Conservation (phyloP, 2,329 filamentous ascomycete genomes). For the Neofusicoccum ribis region DNA sequence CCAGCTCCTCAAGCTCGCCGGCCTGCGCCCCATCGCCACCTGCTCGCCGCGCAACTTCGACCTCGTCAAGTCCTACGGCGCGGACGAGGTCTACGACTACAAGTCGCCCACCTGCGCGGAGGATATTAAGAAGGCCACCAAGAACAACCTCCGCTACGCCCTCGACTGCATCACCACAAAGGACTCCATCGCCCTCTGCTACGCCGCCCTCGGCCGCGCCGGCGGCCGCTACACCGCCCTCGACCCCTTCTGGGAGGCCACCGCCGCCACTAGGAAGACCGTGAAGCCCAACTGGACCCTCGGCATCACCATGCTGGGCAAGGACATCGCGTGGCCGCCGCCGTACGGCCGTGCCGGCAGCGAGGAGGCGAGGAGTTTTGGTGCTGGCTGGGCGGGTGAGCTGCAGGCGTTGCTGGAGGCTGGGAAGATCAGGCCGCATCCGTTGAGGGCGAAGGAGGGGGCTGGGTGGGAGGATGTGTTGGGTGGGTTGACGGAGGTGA, state of each 20-base stretch:
- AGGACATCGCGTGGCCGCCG: too few relatives aligned
- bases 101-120: slow-evolving; percentile 32
- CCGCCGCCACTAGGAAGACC: neutral
- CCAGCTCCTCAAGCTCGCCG: slow-evolving; percentile 41
- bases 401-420: too few relatives aligned
- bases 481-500: too few relatives aligned
- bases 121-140: slow-evolving; percentile 40
- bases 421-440: too few relatives aligned
- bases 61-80: neutral
- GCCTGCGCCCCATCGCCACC: slow-evolving; percentile 46
- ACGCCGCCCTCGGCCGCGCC: slow-evolving; percentile 37
- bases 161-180: slow-evolving; percentile 21
- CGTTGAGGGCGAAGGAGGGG: too few relatives aligned
- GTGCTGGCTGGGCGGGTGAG: too few relatives aligned
- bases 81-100: neutral
- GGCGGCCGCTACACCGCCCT: slow-evolving; percentile 41
- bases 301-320: too few relatives aligned
- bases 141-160: slow-evolving; percentile 24
- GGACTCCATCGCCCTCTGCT: slow-evolving; percentile 40
- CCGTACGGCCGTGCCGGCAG: too few relatives aligned
- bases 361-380: too few relatives aligned
- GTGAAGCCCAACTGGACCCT: too few relatives aligned
- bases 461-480: too few relatives aligned
- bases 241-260: neutral
- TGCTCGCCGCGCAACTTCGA: slow-evolving; percentile 43